Percentiles rank a stretch among this genome's conserved stretches.
Evolutionary conservation across 2,329 filamentous ascomycete genomes (phyloP).

Genomic region (Aspergillus hortae): DNA sequence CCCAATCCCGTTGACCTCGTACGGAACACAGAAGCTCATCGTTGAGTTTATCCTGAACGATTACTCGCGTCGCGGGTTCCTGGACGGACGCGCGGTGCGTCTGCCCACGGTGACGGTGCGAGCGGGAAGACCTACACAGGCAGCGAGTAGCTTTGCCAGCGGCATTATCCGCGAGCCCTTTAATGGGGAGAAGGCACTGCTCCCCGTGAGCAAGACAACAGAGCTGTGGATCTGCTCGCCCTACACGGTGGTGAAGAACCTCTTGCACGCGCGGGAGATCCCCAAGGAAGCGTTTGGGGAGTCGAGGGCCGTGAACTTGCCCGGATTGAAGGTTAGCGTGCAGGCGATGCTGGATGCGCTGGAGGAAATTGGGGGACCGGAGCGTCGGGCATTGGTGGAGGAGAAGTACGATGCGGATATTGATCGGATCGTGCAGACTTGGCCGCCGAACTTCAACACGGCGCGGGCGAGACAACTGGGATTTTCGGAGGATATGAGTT

Average conservation of each 20-base stretch:
- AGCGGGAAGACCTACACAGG: conserved; percentile 50
- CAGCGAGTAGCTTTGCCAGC: conserved; percentile 51
- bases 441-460: conserved; percentile 57
- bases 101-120: conserved; percentile 52
- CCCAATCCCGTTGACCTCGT: conserved; percentile 47
- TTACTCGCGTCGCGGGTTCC: conserved; percentile 48
- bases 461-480: conserved; percentile 51
- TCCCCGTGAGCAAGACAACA: conserved; percentile 52
- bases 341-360: conserved; percentile 60
- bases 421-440: conserved; percentile 58
- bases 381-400: conserved; percentile 50
- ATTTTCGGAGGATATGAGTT: conserved; percentile 39
- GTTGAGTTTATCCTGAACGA: conserved; percentile 51
- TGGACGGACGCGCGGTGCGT: conserved; percentile 46
- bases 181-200: conserved; percentile 47
- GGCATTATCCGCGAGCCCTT: conserved; percentile 54
- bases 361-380: conserved; percentile 53
- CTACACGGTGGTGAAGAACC: conserved; percentile 52
- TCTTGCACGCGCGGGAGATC: conserved; percentile 51
- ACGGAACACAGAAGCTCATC: conserved; percentile 52
- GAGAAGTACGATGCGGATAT: conserved; percentile 54
- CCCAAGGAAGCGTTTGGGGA: conserved; percentile 51
- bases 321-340: conserved; percentile 55
- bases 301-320: conserved; percentile 52
- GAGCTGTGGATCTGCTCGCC: conserved; percentile 58